phyloP scores from a whole-genome alignment of 345 rosid genomes.

The Geranium rotundifolium region DNA sequence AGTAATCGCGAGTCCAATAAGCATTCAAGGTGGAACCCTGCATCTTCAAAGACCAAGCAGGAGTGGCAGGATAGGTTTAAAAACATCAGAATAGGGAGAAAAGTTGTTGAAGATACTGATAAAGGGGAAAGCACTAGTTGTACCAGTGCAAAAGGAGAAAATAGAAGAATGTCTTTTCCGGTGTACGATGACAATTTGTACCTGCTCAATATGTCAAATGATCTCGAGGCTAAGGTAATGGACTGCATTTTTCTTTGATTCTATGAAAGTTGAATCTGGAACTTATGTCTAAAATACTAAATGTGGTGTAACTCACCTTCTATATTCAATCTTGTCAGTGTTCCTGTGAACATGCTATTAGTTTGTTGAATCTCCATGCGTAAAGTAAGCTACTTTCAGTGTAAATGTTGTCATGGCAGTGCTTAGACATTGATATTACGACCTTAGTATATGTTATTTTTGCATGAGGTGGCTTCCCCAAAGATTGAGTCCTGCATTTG shows the following conservation, averaged over 20 bases:
- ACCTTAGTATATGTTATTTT: too few relatives aligned
- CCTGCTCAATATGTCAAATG: slow-evolving; percentile 52
- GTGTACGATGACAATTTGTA: slow-evolving; percentile 59
- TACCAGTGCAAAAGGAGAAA: slow-evolving; percentile 25
- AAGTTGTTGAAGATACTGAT: slow-evolving; percentile 48
- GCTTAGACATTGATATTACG: neutral
- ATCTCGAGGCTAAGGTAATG: slow-evolving; percentile 67
- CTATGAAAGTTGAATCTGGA: neutral
- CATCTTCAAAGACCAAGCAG: slow-evolving; percentile 45
- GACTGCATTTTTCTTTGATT: slow-evolving; percentile 5
- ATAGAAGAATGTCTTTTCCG: slow-evolving; percentile 51
- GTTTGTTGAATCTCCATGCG: neutral
- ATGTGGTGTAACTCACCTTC: neutral
- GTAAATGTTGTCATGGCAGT: neutral
- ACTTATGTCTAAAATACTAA: neutral
- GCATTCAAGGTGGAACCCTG: slow-evolving; percentile 45
- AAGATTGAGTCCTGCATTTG: too few relatives aligned
- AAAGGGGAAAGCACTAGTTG: slow-evolving; percentile 25
- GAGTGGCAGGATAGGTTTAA: slow-evolving; percentile 81
- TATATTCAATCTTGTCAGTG: neutral
- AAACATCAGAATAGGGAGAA: slow-evolving; percentile 57
- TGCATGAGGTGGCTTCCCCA: too few relatives aligned
- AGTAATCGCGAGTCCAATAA: slow-evolving; percentile 43
- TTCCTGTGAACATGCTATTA: neutral
- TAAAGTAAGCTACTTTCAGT: neutral